A percentile compares a stretch with the other conserved stretches of the same genome.
phyloP scores from a whole-genome alignment of 1,284 basidiomycete species.

The Cystobasidiaceae sp. region DNA sequence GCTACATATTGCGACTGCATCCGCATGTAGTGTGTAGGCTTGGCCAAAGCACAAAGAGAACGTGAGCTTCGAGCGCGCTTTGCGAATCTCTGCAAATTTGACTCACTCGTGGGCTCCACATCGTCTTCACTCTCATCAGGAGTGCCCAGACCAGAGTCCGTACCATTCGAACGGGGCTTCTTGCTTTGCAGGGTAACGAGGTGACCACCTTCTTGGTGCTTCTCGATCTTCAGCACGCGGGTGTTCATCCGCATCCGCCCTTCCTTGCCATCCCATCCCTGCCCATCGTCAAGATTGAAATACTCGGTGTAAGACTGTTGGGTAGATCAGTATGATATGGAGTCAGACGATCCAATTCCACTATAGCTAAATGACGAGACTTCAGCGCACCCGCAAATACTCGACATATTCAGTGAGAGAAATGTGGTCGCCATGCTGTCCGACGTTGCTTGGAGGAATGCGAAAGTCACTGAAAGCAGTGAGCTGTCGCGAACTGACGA shows the following conservation, averaged over 20 bases:
- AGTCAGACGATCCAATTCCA: too few species aligned
- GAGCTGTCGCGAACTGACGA: constrained; percentile 60
- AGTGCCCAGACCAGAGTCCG: constrained; percentile 42
- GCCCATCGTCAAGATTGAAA: constrained; percentile 49
- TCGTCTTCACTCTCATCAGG: constrained; percentile 3
- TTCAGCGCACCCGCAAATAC: constrained; percentile 50
- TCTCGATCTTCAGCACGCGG: constrained; percentile 51
- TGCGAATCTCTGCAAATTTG: too few species aligned
- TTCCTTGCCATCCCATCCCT: constrained; percentile 30
- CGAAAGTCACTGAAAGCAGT: constrained; percentile 63
- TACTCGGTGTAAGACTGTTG: constrained; percentile 51
- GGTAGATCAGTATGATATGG: neutral
- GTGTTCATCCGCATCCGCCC: constrained; percentile 50
- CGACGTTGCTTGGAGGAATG: constrained; percentile 52
- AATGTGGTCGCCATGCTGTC: constrained; percentile 53
- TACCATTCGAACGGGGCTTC: constrained; percentile 33
- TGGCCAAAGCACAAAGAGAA: neutral
- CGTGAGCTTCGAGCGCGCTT: neutral
- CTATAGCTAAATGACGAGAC: neutral
- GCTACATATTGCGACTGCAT: constrained; percentile 53
- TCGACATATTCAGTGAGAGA: constrained; percentile 56
- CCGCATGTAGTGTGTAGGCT: constrained; percentile 45
- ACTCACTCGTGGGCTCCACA: neutral
- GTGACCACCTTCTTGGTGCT: constrained; percentile 45
- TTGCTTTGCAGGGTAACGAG: constrained; percentile 41